Evolutionary conservation across 1,284 basidiomycete species (phyloP).

Genomic region (Microbotryum scabiosae): DNA sequence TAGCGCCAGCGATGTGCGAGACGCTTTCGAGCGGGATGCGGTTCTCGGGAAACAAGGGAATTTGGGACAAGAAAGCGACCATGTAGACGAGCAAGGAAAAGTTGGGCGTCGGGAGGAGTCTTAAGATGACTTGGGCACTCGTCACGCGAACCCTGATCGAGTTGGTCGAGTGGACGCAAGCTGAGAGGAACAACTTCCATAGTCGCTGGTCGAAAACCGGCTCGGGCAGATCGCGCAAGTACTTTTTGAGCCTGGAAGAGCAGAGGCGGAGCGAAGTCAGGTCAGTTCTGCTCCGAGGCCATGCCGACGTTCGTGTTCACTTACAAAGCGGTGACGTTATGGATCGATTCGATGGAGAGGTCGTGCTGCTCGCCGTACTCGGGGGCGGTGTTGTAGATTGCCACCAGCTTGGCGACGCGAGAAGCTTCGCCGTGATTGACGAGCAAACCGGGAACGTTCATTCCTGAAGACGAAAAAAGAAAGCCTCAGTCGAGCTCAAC

Average conservation of each 20-base stretch:
- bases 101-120: conserved; percentile 52
- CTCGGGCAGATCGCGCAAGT: conserved; percentile 50
- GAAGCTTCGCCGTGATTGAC: conserved; percentile 36
- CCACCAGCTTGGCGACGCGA: conserved; percentile 36
- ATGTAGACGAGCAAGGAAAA: conserved; percentile 56
- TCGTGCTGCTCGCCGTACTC: conserved; percentile 40
- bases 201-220: conserved; percentile 38
- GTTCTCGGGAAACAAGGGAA: conserved; percentile 40
- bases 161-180: conserved; percentile 35
- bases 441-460: conserved; percentile 39
- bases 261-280: too few species aligned
- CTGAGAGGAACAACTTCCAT: conserved; percentile 36
- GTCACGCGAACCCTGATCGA: conserved; percentile 32
- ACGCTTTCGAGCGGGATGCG: conserved; percentile 37
- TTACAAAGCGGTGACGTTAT: conserved; percentile 53
- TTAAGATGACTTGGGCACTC: conserved; percentile 51
- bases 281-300: neutral
- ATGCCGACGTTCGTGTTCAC: neutral
- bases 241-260: conserved; percentile 44
- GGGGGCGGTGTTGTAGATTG: conserved; percentile 37
- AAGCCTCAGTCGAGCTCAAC: neutral
- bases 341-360: conserved; percentile 50
- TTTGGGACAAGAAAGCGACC: conserved; percentile 51
- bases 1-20: conserved; percentile 39
- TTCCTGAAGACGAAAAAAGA: conserved; percentile 26